phyloP scores from a whole-genome alignment of 306 rosid genomes.

The Mimosa bimucronata region DNA sequence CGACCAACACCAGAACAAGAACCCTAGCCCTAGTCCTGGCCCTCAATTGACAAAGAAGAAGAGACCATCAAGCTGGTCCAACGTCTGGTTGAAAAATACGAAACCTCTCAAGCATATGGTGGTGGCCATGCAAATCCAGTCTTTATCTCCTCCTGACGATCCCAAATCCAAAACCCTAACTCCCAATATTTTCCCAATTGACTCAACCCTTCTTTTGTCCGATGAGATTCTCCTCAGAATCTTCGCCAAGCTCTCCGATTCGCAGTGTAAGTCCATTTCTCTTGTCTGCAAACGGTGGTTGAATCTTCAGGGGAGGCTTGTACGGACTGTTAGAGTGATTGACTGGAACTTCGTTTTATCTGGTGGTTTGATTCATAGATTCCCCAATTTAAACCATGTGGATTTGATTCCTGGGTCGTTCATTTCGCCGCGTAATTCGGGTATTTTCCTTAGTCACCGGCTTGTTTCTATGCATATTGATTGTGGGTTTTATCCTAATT shows the following conservation, averaged over 20 bases:
- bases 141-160: conserved; percentile 34
- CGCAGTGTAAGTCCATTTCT: conserved; percentile 47
- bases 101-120: conserved; percentile 54
- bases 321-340: conserved; percentile 48
- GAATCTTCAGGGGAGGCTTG: conserved; percentile 59
- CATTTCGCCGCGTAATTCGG: conserved; percentile 50
- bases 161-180: conserved; percentile 35
- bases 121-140: conserved; percentile 54
- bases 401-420: conserved; percentile 58
- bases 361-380: conserved; percentile 59
- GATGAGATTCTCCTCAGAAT: conserved; percentile 55
- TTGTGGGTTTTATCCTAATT: conserved; percentile 42
- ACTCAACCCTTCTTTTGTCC: conserved; percentile 51
- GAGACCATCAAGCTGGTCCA: conserved; percentile 46
- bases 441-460: conserved; percentile 49
- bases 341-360: conserved; percentile 65
- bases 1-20: conserved; percentile 34
- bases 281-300: conserved; percentile 77
- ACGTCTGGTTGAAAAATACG: conserved; percentile 53
- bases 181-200: conserved; percentile 38
- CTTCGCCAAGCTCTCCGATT: conserved; percentile 51
- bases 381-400: conserved; percentile 59
- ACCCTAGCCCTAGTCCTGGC: conserved; percentile 34
- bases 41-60: conserved; percentile 42
- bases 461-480: conserved; percentile 46